These are phyloP conservation scores for Chlorella sp. DNA, from an alignment of 139 green algal species.

Conservation along the genomic window DNA sequence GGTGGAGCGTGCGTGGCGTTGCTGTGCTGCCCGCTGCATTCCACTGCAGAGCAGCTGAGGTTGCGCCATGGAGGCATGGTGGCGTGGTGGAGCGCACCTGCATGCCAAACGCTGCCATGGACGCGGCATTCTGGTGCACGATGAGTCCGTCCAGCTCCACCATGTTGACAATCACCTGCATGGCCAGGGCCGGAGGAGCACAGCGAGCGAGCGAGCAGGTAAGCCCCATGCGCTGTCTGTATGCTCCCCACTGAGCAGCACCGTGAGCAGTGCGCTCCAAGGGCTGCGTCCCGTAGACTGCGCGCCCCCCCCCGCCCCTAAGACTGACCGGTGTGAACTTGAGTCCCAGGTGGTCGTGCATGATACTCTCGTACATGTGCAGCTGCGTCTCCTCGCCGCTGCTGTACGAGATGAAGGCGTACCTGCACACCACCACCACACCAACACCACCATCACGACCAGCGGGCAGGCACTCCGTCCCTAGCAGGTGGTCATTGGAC, in stretches of 20 bases:
- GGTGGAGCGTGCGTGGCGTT: too few relatives aligned
- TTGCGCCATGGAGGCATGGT: too few relatives aligned
- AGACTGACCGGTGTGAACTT: background rate
- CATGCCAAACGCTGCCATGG: conserved; percentile 4
- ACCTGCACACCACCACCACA: too few relatives aligned
- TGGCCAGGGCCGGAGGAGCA: background rate
- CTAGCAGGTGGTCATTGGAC: too few relatives aligned
- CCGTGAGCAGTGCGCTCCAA: background rate
- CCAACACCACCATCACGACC: background rate
- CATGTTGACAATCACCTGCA: conserved; percentile 7
- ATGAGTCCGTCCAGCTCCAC: background rate
- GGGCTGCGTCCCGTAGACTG: background rate
- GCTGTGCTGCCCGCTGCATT: too few relatives aligned
- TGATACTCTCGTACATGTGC: background rate
- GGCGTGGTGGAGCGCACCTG: background rate
- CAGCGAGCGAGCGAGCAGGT: background rate
- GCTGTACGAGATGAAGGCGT: background rate
- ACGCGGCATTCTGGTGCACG: conserved; percentile 7
- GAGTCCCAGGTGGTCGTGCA: background rate
- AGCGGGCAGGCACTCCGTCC: too few relatives aligned
- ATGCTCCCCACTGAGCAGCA: background rate
- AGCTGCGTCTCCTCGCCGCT: background rate
- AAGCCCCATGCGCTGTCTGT: background rate
- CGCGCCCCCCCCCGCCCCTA: background rate
- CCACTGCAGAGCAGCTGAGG: background rate